Percentiles rank a stretch among this genome's conserved stretches.
Conservation (phyloP, 2,329 filamentous ascomycete species). For the Tolypocladium endophyticum region DNA sequence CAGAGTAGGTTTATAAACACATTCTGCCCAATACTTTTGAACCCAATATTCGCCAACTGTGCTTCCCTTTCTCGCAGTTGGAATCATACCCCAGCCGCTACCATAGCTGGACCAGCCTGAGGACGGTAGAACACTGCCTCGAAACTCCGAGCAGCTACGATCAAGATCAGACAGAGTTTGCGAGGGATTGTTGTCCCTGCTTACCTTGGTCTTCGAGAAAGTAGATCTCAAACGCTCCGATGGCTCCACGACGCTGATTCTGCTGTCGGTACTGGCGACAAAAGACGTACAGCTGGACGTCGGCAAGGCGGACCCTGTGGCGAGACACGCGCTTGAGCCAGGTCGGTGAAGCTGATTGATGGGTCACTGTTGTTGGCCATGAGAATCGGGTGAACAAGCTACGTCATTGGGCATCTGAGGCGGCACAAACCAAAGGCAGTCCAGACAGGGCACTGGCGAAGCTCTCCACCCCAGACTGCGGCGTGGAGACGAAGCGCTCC, state of each 20-base stretch:
- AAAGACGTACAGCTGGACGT: slow-evolving; percentile 49
- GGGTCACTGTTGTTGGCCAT: slow-evolving; percentile 32
- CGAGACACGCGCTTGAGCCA: slow-evolving; percentile 41
- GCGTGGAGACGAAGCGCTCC: slow-evolving; percentile 44
- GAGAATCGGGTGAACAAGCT: background rate
- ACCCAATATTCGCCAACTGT: background rate
- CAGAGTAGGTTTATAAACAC: background rate
- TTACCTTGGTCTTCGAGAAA: slow-evolving; percentile 33
- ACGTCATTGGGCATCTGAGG: background rate
- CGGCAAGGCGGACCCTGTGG: slow-evolving; percentile 38
- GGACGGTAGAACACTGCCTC: slow-evolving; percentile 26
- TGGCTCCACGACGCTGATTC: slow-evolving; percentile 36
- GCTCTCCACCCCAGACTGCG: slow-evolving; percentile 41
- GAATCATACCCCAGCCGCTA: background rate
- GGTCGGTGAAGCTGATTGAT: slow-evolving; percentile 33
- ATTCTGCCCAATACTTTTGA: background rate
- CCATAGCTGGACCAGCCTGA: background rate
- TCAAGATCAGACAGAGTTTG: background rate
- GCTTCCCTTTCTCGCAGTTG: background rate
- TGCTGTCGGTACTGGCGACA: slow-evolving; percentile 43
- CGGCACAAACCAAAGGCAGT: slow-evolving; percentile 47
- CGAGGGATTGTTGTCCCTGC: background rate
- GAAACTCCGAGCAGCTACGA: slow-evolving; percentile 25
- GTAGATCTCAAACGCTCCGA: slow-evolving; percentile 39
- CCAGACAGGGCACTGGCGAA: slow-evolving; percentile 49